Base-by-base conservation (phyloP, 352 stramenopile species). In the Hyaloperonospora brassicae region DNA sequence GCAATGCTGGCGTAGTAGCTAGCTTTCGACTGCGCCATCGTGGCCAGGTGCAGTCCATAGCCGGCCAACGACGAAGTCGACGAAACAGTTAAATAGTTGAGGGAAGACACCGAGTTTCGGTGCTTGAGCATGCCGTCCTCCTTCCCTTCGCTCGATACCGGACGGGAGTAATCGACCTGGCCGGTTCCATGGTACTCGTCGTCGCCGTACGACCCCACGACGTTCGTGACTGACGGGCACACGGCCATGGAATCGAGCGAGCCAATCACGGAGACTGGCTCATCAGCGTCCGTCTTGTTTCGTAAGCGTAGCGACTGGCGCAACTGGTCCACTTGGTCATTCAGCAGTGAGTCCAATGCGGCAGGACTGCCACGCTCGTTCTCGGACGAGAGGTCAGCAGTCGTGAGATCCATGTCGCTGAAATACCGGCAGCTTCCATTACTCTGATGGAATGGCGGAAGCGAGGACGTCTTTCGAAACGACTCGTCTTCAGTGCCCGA, bases 1-100 rank as follows among this genome's bases (percentile, higher is more conserved):
- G 61, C 60, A 5, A 70, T 36, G 53, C 46, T 62, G 30, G 59
- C 46, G 50, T 57, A 69, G 40, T 59, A 67, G 14, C 68, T 47
- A 23, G 61, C 60, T 42, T 70, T 76, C 10, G 68, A 65, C 21
- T 70, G 61, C 10, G 61, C 63, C 45, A 76, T 70, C 9, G 52
- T 64, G 13, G 68, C 59, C 22, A 78, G 17, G 27, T 78, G 69
- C 24, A 70, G 62, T 17, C 66, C 69, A 42, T 72, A 74, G 14
- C 65, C 66, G 21, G 69, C 65, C 42, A 74, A 42, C 10, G 69
- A 78, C n/a, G 69, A 78, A 39, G 23, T 73, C 9, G 69, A 74
- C 27, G 69, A 78, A 24, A 78, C 68, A 25, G 68, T 76, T 38
- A 62, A 76, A 47, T 73, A 66, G 25, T 76, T 76, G 14, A 73